Conservation (phyloP, 345 rosid genomes). For the Salix suchowensis region DNA sequence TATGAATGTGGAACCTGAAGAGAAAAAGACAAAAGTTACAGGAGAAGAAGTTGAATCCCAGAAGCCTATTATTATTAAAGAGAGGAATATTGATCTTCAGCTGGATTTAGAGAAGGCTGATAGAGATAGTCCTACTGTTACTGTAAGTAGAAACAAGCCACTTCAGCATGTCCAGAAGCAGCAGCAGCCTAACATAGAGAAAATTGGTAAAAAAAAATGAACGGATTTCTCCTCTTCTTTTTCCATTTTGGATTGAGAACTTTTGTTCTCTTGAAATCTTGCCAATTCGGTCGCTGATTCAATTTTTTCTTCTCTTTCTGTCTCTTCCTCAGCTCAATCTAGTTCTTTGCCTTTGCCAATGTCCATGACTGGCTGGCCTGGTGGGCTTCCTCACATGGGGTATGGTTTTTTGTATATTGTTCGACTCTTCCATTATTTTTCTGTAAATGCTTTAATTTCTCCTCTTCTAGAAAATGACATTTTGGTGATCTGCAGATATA, state of each 20-base stretch:
- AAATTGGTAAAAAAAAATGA: slow-evolving; percentile 36
- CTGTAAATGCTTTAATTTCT: neutral
- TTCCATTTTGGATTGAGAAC: neutral
- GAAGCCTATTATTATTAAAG: slow-evolving; percentile 38
- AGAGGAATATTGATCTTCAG: slow-evolving; percentile 62
- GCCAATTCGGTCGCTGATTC: slow-evolving; percentile 7
- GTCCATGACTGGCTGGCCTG: slow-evolving; percentile 87
- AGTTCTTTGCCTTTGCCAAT: slow-evolving; percentile 59
- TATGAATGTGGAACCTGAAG: slow-evolving; percentile 38
- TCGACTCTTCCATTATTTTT: neutral
- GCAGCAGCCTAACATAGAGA: slow-evolving; percentile 44
- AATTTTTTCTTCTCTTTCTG: neutral
- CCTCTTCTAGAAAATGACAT: slow-evolving; percentile 18
- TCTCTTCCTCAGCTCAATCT: slow-evolving; percentile 56
- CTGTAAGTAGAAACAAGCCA: slow-evolving; percentile 32
- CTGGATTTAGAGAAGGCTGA: slow-evolving; percentile 79
- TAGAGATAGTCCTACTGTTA: slow-evolving; percentile 29
- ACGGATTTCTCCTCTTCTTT: neutral
- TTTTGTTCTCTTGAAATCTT: neutral
- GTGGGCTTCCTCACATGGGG: slow-evolving; percentile 97
- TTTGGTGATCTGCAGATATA: slow-evolving; percentile 51
- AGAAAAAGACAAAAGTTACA: slow-evolving; percentile 36
- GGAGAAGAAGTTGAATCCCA: slow-evolving; percentile 45
- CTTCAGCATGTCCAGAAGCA: slow-evolving; percentile 52
- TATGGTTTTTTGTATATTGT: slow-evolving; percentile 22